These are phyloP conservation scores for Lasiosphaeriaceae sp. DNA, from an alignment of 495 filamentous ascomycete genomes.

Conservation along the genomic window DNA sequence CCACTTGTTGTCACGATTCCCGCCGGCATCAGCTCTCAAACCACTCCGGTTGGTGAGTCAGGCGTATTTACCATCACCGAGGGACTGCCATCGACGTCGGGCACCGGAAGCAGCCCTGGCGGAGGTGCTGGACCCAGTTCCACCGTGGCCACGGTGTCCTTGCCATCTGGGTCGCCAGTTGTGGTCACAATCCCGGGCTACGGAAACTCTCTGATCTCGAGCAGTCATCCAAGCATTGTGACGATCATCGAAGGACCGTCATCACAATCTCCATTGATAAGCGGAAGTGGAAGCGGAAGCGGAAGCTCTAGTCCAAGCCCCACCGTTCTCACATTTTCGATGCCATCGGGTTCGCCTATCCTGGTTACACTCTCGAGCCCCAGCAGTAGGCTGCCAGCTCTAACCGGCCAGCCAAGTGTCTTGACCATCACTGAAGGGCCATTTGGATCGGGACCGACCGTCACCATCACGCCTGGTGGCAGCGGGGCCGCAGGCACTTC, in stretches of 20 bases:
- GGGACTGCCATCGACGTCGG: background rate
- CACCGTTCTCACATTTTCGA: background rate
- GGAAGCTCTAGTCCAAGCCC: background rate
- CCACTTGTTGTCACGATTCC: conserved; percentile 13
- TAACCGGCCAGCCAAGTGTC: background rate
- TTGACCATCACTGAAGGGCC: background rate
- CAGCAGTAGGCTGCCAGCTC: background rate
- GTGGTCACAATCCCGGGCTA: conserved; percentile 4
- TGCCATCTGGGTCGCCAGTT: conserved; percentile 7
- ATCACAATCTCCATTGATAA: background rate
- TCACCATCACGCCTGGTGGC: background rate
- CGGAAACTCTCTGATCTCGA: background rate
- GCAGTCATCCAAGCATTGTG: background rate
- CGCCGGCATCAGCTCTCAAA: background rate
- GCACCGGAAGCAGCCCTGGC: background rate
- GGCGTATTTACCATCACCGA: background rate
- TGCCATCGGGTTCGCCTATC: background rate
- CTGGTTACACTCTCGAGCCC: background rate
- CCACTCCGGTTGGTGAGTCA: background rate
- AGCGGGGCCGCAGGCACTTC: background rate
- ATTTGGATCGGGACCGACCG: conserved; percentile 2
- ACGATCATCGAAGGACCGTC: conserved; percentile 6
- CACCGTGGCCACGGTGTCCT: conserved; percentile 5
- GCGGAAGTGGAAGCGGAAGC: background rate
- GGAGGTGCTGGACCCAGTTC: background rate